Conservation (phyloP, 176 grass and related monocot genomes). For the Avena sativa region DNA sequence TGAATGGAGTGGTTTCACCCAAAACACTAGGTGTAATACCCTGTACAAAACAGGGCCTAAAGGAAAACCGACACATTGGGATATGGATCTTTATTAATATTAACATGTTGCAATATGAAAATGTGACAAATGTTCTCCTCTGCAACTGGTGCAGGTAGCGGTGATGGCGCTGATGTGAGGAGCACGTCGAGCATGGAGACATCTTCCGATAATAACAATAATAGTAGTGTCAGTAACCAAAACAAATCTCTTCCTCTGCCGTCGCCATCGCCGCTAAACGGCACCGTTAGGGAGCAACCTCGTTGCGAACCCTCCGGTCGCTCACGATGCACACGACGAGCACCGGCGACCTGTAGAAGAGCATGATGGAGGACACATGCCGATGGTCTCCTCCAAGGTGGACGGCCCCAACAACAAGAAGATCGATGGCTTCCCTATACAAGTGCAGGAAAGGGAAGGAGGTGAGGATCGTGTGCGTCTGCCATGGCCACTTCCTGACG, state of each 20-base stretch:
- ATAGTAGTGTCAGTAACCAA: not conserved
- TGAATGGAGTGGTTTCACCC: too few relatives aligned
- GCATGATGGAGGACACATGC: slow-evolving; percentile 87
- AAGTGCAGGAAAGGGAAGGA: too few relatives aligned
- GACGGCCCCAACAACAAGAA: not conserved
- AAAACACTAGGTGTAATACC: too few relatives aligned
- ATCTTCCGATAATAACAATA: slow-evolving; percentile 29
- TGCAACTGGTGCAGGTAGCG: not conserved
- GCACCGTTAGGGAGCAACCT: slow-evolving; percentile 6
- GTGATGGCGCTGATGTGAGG: not conserved
- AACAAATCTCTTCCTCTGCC: slow-evolving; percentile 26
- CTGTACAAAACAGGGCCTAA: not conserved
- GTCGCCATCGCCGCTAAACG: not conserved
- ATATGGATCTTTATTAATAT: not conserved
- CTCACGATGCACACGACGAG: slow-evolving; percentile 59
- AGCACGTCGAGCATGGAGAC: slow-evolving; percentile 28
- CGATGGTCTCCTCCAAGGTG: slow-evolving; percentile 77
- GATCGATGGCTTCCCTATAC: too few relatives aligned
- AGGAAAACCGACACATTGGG: not conserved
- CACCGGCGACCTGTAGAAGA: slow-evolving; percentile 56
- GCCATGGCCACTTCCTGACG: too few relatives aligned
- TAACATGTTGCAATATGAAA: slow-evolving; percentile 7
- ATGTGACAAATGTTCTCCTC: not conserved
- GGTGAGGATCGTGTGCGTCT: too few relatives aligned
- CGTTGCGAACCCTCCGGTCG: slow-evolving; percentile 45